These are phyloP conservation scores for Solanum hybrid DNA, from an alignment of 305 asterid genomes.

Conservation along the genomic window DNA sequence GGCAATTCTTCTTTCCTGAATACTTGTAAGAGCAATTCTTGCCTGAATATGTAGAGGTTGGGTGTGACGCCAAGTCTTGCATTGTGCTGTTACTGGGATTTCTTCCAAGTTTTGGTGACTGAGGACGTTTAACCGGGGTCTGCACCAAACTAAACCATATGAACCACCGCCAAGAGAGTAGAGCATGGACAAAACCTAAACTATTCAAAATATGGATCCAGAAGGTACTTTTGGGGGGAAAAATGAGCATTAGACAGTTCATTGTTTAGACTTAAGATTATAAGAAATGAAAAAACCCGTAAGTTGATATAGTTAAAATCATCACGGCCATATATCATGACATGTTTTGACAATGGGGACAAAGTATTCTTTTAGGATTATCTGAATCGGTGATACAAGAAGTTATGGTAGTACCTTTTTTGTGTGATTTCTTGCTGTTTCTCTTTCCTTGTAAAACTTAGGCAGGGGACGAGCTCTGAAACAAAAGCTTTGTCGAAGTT, in stretches of 20 bases:
- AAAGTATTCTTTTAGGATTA: not conserved
- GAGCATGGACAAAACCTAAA: not conserved
- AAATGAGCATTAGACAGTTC: not conserved
- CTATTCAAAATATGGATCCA: not conserved
- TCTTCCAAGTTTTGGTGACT: constrained; percentile 32
- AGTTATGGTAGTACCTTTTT: constrained; percentile 28
- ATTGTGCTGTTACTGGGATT: constrained; percentile 26
- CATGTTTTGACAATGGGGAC: not conserved
- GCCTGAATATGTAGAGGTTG: constrained; percentile 29
- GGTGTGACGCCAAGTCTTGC: constrained; percentile 17
- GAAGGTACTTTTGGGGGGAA: not conserved
- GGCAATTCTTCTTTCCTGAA: constrained; percentile 5
- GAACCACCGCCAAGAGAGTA: not conserved
- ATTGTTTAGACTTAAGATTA: not conserved
- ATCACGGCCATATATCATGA: not conserved
- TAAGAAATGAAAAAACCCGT: not conserved
- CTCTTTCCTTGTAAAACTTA: constrained; percentile 50
- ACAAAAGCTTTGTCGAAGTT: constrained; percentile 63
- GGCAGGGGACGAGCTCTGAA: constrained; percentile 77
- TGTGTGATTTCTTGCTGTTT: constrained; percentile 24
- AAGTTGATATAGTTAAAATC: not conserved
- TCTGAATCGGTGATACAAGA: not conserved
- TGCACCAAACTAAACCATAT: constrained; percentile 16
- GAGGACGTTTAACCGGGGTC: constrained; percentile 32
- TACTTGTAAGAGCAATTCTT: constrained; percentile 31